Evolutionary conservation across 495 filamentous ascomycete genomes (phyloP), one percentile per base, ranked within the genome.

Genomic region (Penicillium crystallinum): DNA sequence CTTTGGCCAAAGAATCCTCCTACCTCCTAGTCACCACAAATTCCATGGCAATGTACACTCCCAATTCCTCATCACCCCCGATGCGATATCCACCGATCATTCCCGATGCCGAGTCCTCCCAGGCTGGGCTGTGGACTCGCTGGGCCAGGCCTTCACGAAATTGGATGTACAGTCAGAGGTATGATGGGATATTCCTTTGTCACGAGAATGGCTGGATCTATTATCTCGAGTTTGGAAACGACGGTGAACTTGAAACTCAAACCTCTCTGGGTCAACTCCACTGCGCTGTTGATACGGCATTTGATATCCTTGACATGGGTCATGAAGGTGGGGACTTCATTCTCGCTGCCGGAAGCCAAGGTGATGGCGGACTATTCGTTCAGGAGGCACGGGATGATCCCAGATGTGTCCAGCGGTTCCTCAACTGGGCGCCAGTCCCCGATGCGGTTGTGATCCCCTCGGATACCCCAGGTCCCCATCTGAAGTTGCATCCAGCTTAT

Each of bases 361-460:
- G 90, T n/a, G 77, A 84, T 55, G 93, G 92, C 6, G 84, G 85
- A 0, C 76, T 91, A 10, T 95, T 87, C 75, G 71, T 81, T 55
- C 84, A 88, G 66, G 71, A 82, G 65, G 70, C 70, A 34, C 63
- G 78, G 44, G 65, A 76, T 35, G 65, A 73, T 33, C 75, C 75
- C 18, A 69, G 74, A 57, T 76, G 68, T 66, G 63, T 81, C 25
- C 78, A 83, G 46, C 75, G 73, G n/a, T 81, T 89, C 37, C 78
- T 84, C 27, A 96, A 91, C 61, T 96, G 91, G 91, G 81, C 89
- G 0, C 90, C 93, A 1, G 77, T 85, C 19, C 78, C 81, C 17
- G 90, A 97, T 64, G 80, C 88, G 30, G 74, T 81, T 18, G 71
- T 81, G 27, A 74, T 81, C 34, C 58, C 53, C 40, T 68, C 61